Evolutionary conservation across 108 stramenopile genomes (phyloP), one percentile per base, ranked within the genome.

Genomic region (Aurantiochytrium sp.): DNA sequence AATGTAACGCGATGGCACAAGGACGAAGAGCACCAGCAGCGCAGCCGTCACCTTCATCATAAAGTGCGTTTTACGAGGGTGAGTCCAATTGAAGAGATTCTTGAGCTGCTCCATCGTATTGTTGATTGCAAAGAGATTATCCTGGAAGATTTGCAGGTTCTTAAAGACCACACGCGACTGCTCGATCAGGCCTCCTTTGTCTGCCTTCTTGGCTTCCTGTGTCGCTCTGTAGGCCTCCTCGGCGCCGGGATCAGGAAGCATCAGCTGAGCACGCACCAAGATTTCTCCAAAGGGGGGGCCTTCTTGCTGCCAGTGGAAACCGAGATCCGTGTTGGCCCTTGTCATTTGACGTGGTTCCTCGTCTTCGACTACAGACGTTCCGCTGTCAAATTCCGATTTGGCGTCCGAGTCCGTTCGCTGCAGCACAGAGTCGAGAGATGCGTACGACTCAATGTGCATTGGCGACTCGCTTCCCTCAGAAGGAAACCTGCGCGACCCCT

Each of bases 81-180:
- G 76, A 12, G 76, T 83, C 76, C 76, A 83, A 45, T 83, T 83
- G 51, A 83, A 83, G 23, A 83, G 76, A 35, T 83, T 83, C 49
- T 53, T 47, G 76, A 83, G 49, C 51, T 83, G 76, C 4, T 83
- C 76, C 10, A 83, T 14, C 23, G 49, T 53, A 35, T 83, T 83
- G 76, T 83, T 83, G 1, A 83, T 12, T 8, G 19, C 76, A 53
- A 83, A 83, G 12, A 83, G 45, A 18, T 83, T 14, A 35, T 83
- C 51, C 51, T 83, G 76, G 25, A 83, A 47, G 16, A 83, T 83
- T 53, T 83, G 76, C 49, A 83, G 76, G 16, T 47, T 83, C 76
- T 83, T 83, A 23, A 83, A 83, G 25, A 83, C 51, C 10, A 83
- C 18, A 10, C 76, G 76, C n/a, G 76, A 83, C 28, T 83, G 76